phyloP scores from a whole-genome alignment of 75 land plant genomes.

The Cunninghamia lanceolata region DNA sequence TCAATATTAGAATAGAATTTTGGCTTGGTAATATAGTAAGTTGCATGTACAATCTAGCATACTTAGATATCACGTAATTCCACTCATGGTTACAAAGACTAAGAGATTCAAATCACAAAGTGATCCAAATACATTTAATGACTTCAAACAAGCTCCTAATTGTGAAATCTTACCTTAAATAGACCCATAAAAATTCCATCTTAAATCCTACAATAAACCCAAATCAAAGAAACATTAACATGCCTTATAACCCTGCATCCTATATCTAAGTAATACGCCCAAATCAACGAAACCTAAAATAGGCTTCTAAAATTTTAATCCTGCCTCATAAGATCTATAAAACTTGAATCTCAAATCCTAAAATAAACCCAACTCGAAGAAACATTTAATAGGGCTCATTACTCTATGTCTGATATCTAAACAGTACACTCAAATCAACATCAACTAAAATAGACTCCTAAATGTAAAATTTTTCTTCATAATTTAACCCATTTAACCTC shows the following conservation, averaged over 20 bases:
- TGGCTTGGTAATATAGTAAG: constrained; percentile 10
- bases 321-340: too few species aligned
- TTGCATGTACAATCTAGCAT: constrained; percentile 16
- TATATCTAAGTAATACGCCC: neutral
- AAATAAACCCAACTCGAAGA: too few species aligned
- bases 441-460: neutral
- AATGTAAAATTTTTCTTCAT: neutral
- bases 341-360: too few species aligned
- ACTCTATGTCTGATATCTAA: too few species aligned
- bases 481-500: too few species aligned
- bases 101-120: constrained; percentile 62
- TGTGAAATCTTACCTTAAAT: neutral
- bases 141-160: neutral
- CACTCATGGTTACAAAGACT: constrained; percentile 59
- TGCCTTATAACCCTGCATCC: neutral
- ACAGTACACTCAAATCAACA: neutral
- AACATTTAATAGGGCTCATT: too few species aligned
- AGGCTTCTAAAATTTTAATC: too few species aligned
- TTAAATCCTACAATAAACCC: neutral
- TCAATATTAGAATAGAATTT: constrained; percentile 8
- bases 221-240: neutral
- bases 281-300: too few species aligned
- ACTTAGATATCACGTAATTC: constrained; percentile 57
- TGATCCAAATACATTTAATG: neutral
- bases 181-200: neutral